These are phyloP conservation scores for Cornus suecica DNA, from an alignment of 148 eudicot species.

Conservation along the genomic window DNA sequence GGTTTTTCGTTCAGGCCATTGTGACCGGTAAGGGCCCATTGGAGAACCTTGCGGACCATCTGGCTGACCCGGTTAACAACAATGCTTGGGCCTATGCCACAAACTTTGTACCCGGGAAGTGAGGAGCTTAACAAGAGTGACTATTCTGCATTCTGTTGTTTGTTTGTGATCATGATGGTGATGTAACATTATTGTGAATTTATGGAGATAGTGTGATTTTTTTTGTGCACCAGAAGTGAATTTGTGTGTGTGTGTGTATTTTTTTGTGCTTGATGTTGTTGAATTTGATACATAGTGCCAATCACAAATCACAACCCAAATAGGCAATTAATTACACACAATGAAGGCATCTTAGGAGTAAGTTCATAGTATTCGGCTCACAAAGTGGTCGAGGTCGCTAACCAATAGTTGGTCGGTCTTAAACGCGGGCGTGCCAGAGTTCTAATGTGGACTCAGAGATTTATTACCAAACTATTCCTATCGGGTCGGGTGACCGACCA, in stretches of 20 bases:
- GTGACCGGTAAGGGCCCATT: slow-evolving; percentile 42
- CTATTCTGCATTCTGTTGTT: neutral
- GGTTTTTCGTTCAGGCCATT: slow-evolving; percentile 38
- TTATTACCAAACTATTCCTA: too few relatives aligned
- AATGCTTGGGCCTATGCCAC: slow-evolving; percentile 39
- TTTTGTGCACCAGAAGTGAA: neutral
- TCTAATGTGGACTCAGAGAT: too few relatives aligned
- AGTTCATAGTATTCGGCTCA: too few relatives aligned
- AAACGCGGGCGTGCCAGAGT: too few relatives aligned
- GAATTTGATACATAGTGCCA: too few relatives aligned
- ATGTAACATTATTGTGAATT: neutral
- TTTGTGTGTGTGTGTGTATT: too few relatives aligned
- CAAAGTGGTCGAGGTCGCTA: too few relatives aligned
- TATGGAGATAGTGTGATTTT: neutral
- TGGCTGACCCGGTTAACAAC: slow-evolving; percentile 41
- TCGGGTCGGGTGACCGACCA: too few relatives aligned
- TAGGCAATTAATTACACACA: too few relatives aligned
- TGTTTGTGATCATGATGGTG: neutral
- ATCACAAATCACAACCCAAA: too few relatives aligned
- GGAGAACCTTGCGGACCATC: slow-evolving; percentile 39
- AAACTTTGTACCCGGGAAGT: slow-evolving; percentile 39
- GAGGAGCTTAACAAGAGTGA: slow-evolving; percentile 5
- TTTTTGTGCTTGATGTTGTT: neutral
- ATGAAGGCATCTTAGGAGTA: too few relatives aligned
- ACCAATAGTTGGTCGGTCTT: too few relatives aligned